A percentile compares a stretch with the other conserved stretches of the same genome.
Evolutionary conservation across 768 basidiomycete genomes (phyloP).

Genomic region (Kwoniella newhampshirensis): DNA sequence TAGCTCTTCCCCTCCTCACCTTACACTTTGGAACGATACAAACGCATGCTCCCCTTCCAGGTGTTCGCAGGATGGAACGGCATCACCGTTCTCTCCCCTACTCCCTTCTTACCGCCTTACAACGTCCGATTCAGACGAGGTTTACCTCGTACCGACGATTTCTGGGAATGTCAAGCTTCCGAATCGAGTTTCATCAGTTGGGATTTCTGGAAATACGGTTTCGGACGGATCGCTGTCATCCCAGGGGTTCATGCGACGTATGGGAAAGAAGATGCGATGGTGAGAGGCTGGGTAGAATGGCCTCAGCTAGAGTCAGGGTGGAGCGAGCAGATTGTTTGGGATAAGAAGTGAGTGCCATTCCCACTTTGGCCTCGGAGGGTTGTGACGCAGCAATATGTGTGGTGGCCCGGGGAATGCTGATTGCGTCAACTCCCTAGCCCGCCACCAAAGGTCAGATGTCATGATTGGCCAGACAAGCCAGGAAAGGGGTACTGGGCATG

Average conservation of each 20-base stretch:
- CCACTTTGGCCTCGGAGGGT: too few relatives aligned
- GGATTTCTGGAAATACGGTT: conserved; percentile 50
- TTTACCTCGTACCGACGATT: conserved; percentile 18
- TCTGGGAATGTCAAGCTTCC: conserved; percentile 43
- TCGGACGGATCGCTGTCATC: conserved; percentile 36
- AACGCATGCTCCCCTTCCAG: conserved; percentile 47
- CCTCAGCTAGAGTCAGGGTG: conserved; percentile 21
- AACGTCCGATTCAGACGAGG: conserved; percentile 52
- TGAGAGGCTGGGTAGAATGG: conserved; percentile 45
- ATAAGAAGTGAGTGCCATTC: conserved; percentile 48
- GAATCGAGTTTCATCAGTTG: conserved; percentile 44
- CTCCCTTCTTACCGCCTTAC: conserved; percentile 49
- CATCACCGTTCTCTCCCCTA: conserved; percentile 45
- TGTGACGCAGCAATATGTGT: too few relatives aligned
- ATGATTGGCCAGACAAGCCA: conserved; percentile 49
- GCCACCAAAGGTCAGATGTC: conserved; percentile 41
- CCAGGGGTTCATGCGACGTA: conserved; percentile 46
- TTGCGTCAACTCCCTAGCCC: conserved; percentile 20
- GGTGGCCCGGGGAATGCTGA: too few relatives aligned
- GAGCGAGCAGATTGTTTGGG: conserved; percentile 33
- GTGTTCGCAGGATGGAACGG: conserved; percentile 54
- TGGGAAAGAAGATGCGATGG: conserved; percentile 45
- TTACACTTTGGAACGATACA: conserved; percentile 34
- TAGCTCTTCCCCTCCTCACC: conserved; percentile 47
- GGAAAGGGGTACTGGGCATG: conserved; percentile 43